Conservation (phyloP, 352 stramenopile species). For the Paralagenidium karlingii region DNA sequence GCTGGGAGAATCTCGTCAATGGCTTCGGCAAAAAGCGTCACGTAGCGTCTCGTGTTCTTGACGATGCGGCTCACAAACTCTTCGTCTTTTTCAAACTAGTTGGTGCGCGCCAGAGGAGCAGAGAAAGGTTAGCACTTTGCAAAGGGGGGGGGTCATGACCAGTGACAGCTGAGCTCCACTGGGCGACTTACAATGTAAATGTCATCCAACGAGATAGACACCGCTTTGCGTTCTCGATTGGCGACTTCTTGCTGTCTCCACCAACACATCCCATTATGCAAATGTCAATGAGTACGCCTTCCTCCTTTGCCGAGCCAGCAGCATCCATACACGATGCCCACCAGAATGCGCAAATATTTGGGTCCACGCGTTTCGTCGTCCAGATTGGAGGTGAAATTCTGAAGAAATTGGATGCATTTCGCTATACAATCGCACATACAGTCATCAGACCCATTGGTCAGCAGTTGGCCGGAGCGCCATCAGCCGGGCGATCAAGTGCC, state of each 20-base stretch:
- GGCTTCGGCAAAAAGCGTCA: conserved; percentile 79
- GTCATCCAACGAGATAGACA: conserved; percentile 71
- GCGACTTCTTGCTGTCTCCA: conserved; percentile 70
- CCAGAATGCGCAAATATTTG: conserved; percentile 76
- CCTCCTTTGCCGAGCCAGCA: not conserved
- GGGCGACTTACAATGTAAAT: conserved; percentile 46
- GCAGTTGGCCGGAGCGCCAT: too few relatives aligned
- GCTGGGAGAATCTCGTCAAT: conserved; percentile 80
- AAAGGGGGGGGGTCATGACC: not conserved
- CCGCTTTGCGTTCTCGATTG: conserved; percentile 67
- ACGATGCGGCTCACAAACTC: conserved; percentile 75
- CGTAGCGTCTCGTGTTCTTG: conserved; percentile 80
- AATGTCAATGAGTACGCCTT: not conserved
- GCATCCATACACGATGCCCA: conserved; percentile 8
- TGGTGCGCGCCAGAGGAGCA: not conserved
- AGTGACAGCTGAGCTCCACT: not conserved
- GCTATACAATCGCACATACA: conserved; percentile 11
- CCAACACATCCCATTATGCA: not conserved
- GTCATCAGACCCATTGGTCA: not conserved
- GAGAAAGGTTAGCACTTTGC: not conserved
- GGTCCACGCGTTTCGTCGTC: conserved; percentile 38
- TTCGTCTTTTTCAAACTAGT: conserved; percentile 71
- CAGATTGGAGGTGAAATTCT: conserved; percentile 63
- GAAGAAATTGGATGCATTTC: conserved; percentile 65
- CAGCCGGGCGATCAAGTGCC: not conserved